Evolutionary conservation across 108 stramenopile genomes (phyloP).

Genomic region (Pseudonitzschia delicatissima): DNA sequence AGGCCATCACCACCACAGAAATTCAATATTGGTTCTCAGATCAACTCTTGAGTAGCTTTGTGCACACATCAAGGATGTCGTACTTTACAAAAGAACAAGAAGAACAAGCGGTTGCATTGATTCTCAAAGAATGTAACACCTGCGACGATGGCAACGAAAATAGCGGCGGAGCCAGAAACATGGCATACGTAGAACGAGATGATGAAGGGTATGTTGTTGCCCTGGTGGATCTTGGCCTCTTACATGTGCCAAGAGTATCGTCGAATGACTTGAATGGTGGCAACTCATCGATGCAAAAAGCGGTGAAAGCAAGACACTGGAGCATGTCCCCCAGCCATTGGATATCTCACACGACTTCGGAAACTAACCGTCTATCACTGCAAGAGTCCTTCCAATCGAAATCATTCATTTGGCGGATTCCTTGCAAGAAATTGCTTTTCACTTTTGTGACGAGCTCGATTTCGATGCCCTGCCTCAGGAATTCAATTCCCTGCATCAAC

Average conservation of each 20-base stretch:
- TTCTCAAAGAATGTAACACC: constrained; percentile 3
- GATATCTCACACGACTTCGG: background rate
- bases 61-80: background rate
- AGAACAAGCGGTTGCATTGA: background rate
- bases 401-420: constrained; percentile 1
- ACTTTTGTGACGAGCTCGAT: constrained; percentile 7
- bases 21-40: too few relatives aligned
- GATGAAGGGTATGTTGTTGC: constrained; percentile 9
- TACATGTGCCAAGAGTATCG: background rate
- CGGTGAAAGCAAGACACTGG: background rate
- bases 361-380: constrained; percentile 12
- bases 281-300: background rate
- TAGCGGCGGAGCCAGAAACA: background rate
- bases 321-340: constrained; percentile 2
- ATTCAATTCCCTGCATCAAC: background rate
- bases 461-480: background rate
- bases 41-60: too few relatives aligned
- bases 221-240: constrained; percentile 12
- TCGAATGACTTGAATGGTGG: background rate
- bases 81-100: constrained; percentile 5
- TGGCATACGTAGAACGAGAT: constrained; percentile 13
- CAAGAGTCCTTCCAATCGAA: background rate
- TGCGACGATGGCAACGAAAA: background rate
- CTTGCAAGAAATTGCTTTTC: constrained; percentile 12
- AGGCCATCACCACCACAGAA: too few relatives aligned